Conservation (phyloP, 2,329 filamentous ascomycete species). For the Ceratocystis lukuohia region DNA sequence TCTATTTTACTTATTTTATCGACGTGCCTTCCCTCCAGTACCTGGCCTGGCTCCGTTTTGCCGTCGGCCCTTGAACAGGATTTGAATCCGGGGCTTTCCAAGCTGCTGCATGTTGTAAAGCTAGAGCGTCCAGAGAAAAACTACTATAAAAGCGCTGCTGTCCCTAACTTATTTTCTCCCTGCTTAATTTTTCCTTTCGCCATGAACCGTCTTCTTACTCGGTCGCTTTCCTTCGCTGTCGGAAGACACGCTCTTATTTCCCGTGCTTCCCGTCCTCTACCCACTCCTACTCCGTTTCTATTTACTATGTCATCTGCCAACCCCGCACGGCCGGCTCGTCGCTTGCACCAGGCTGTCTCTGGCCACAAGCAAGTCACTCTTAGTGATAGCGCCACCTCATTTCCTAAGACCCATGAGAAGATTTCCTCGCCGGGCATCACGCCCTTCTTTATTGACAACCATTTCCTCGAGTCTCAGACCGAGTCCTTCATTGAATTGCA, state of each 20-base stretch:
- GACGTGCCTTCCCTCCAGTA: not conserved
- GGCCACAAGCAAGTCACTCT: conserved; percentile 29
- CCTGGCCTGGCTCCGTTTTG: not conserved
- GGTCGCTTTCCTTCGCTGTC: conserved; percentile 9
- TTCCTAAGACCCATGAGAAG: conserved; percentile 59
- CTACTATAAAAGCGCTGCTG: conserved; percentile 1
- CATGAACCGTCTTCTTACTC: conserved; percentile 14
- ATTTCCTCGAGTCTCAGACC: conserved; percentile 55
- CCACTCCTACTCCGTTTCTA: conserved; percentile 10
- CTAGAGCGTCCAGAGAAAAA: not conserved
- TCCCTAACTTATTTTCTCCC: not conserved
- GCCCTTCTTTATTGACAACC: conserved; percentile 70
- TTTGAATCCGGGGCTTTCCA: not conserved
- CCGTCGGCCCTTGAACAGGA: conserved; percentile 1
- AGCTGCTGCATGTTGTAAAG: conserved; percentile 1
- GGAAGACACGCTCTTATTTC: conserved; percentile 7
- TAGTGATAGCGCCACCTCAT: conserved; percentile 44
- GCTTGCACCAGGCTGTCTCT: conserved; percentile 34
- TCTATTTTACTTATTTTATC: conserved; percentile 6
- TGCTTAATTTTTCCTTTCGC: not conserved
- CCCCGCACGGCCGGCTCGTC: conserved; percentile 35
- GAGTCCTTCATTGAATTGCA: conserved; percentile 65
- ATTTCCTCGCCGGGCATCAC: conserved; percentile 56
- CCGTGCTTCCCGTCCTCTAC: conserved; percentile 1
- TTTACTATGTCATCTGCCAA: conserved; percentile 21